phyloP scores from a whole-genome alignment of 2,329 filamentous ascomycete species.

The Talaromyces amestolkiae region DNA sequence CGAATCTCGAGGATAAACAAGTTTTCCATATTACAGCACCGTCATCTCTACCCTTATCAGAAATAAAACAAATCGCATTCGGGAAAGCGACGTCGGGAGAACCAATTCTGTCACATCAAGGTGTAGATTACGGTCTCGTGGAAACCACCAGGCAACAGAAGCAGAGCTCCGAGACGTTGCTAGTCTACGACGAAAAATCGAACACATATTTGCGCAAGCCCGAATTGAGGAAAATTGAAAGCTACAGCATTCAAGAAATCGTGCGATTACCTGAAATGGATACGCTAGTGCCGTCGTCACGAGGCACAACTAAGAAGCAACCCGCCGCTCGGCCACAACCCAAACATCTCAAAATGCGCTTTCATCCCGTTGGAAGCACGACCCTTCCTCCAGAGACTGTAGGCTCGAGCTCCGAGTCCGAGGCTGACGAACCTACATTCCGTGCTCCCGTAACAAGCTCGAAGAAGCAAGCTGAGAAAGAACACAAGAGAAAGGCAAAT shows the following conservation, averaged over 20 bases:
- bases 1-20: slow-evolving; percentile 45
- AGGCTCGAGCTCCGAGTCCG: slow-evolving; percentile 39
- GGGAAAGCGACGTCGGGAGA: slow-evolving; percentile 41
- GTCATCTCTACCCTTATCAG: slow-evolving; percentile 42
- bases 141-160: slow-evolving; percentile 33
- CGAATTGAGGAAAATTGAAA: slow-evolving; percentile 29
- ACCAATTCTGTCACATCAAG: slow-evolving; percentile 43
- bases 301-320: slow-evolving; percentile 33
- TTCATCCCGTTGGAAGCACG: slow-evolving; percentile 42
- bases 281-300: slow-evolving; percentile 23
- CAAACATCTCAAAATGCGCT: slow-evolving; percentile 46
- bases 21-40: slow-evolving; percentile 51
- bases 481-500: slow-evolving; percentile 40
- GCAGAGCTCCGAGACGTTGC: slow-evolving; percentile 31
- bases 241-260: slow-evolving; percentile 39
- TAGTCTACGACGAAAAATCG: slow-evolving; percentile 37
- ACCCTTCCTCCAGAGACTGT: slow-evolving; percentile 33
- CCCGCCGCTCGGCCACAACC: slow-evolving; percentile 37
- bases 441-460: slow-evolving; percentile 30
- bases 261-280: slow-evolving; percentile 32
- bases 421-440: slow-evolving; percentile 33
- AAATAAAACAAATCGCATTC: slow-evolving; percentile 46
- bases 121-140: slow-evolving; percentile 43
- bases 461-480: slow-evolving; percentile 39
- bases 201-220: slow-evolving; percentile 33